Evolutionary conservation across 2,329 filamentous ascomycete species (phyloP), one percentile per base, ranked within the genome.

Genomic region (Penicillium capsulatum): DNA sequence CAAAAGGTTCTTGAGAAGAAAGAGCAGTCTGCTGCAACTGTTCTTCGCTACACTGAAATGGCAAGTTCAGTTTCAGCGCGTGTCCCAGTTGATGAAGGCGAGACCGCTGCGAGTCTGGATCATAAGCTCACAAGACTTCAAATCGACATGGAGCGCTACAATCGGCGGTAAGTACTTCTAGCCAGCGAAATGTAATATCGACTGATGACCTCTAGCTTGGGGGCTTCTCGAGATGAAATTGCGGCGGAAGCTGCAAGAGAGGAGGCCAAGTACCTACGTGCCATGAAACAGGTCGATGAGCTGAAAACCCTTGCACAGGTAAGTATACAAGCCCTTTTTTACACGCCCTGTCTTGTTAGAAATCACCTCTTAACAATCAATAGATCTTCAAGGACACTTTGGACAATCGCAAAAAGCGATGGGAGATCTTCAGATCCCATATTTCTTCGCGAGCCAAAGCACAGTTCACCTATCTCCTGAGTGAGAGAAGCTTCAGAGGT

Each of bases 401-500:
- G 28, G 66, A 70, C 7, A 71, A 83, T 40, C 86, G 92, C 11
- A 76, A 86, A 40, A 69, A 74, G 17, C 81, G 88, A 53, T 98
- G 89, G 85, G 75, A 79, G 40, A 73, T 77, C 35, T 97, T 98
- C 65, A 84, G 91, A 55, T 77, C 81, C 17, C 79, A 82, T 52
- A 96, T 98, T 55, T 91, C 89, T 26, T 80, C 84, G n/a, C 80
- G 85, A 39, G 86, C 92, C 31, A 83, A 88, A 34, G 83, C 84
- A 37, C 87, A 86, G 45, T 98, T 98, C 66, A 83, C 79, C 36
- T 94, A 92, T 58, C 76, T 97, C 10, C 78, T 98, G 42, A 87
- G 83, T 57, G 90, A 97, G 66, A 82, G 92, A 55, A 83, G 85
- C 15, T 98, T 94, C 67, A 81, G 89, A 31, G 92, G 92, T 40